Conservation (phyloP, 768 basidiomycete species). For the Boletus sensibilis region DNA sequence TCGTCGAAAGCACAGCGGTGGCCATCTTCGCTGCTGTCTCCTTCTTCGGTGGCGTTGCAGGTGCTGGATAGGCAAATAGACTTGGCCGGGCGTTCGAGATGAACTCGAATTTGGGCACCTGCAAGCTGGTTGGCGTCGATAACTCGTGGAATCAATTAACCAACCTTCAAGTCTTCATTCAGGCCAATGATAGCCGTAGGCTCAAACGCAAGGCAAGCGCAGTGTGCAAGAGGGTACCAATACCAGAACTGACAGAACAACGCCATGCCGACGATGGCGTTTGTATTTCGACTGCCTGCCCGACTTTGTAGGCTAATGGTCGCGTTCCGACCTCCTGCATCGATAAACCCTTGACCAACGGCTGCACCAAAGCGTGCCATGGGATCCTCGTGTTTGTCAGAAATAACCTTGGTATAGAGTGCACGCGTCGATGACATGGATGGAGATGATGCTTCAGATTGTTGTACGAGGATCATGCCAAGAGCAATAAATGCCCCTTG, state of each 20-base stretch:
- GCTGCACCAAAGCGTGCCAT: conserved; percentile 98
- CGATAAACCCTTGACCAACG: conserved; percentile 94
- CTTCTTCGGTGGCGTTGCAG: conserved; percentile 87
- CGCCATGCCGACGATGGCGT: conserved; percentile 95
- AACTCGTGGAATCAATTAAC: conserved; percentile 12
- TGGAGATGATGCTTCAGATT: conserved; percentile 86
- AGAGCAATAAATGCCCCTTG: conserved; percentile 96
- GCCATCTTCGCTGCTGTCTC: conserved; percentile 90
- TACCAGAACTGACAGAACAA: conserved; percentile 99
- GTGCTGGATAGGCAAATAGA: conserved; percentile 87
- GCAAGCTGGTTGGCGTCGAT: conserved; percentile 4
- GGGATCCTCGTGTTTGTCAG: conserved; percentile 97
- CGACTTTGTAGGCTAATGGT: conserved; percentile 93
- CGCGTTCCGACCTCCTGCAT: conserved; percentile 95
- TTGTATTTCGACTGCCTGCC: conserved; percentile 90
- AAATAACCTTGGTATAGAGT: conserved; percentile 85
- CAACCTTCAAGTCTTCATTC: conserved; percentile 79
- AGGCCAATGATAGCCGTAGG: conserved; percentile 95
- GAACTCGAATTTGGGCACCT: conserved; percentile 95
- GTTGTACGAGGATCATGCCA: conserved; percentile 96
- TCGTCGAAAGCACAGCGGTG: conserved; percentile 94
- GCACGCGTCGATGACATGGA: conserved; percentile 77
- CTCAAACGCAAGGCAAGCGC: conserved; percentile 87
- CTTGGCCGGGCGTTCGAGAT: conserved; percentile 88
- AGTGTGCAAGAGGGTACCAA: conserved; percentile 98